Evolutionary conservation across 2,329 filamentous ascomycete species (phyloP).

Genomic region (Colletotrichum phormii): DNA sequence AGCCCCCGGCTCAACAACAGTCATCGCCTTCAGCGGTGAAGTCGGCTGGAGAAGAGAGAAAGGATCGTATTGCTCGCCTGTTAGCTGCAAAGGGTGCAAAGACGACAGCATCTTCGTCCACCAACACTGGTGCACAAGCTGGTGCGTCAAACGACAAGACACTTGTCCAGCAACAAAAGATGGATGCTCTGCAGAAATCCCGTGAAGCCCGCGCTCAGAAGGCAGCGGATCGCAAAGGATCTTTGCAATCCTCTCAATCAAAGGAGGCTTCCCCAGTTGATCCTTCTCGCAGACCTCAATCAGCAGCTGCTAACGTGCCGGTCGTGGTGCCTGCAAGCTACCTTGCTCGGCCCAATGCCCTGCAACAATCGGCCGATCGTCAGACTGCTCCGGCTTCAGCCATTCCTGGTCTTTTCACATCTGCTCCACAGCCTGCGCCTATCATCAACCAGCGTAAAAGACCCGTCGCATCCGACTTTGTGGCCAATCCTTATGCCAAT

Average conservation of each 20-base stretch:
- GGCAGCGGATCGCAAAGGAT: constrained; percentile 40
- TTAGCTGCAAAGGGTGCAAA: constrained; percentile 79
- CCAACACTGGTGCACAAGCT: constrained; percentile 26
- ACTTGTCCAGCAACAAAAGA: constrained; percentile 78
- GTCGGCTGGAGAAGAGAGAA: constrained; percentile 68
- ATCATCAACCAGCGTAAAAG: constrained; percentile 50
- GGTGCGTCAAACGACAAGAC: constrained; percentile 73
- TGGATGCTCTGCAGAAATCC: constrained; percentile 77
- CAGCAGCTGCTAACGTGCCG: neutral
- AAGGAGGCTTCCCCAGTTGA: constrained; percentile 14
- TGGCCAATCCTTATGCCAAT: constrained; percentile 60
- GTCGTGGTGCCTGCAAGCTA: neutral
- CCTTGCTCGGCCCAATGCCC: neutral
- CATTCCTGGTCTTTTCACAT: constrained; percentile 53
- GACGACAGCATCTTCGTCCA: constrained; percentile 22
- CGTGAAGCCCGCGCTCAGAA: constrained; percentile 57
- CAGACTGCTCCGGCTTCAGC: constrained; percentile 34
- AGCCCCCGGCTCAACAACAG: constrained; percentile 6
- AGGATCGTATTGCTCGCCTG: constrained; percentile 81
- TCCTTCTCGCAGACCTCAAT: neutral
- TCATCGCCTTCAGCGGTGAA: constrained; percentile 41
- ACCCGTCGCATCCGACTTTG: constrained; percentile 76
- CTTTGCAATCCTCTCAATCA: constrained; percentile 17
- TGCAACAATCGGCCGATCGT: neutral
- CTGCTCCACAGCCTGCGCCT: constrained; percentile 42